Percentiles rank a stretch among this genome's conserved stretches.
Conservation (phyloP, 192 early-diverging fungal genomes). For the Backusella morwellensis region DNA sequence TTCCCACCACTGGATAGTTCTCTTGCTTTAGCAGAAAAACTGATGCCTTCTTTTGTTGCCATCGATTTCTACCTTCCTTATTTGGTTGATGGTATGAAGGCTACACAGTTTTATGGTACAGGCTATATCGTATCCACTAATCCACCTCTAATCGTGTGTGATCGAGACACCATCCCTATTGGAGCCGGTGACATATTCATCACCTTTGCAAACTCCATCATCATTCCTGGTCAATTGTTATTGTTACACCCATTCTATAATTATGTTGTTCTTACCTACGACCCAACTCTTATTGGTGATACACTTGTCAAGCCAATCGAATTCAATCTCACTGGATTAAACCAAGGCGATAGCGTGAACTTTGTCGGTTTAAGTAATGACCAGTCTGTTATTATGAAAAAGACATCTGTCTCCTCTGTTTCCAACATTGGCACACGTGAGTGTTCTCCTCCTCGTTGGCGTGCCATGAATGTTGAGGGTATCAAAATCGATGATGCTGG, state of each 20-base stretch:
- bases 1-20: slow-evolving; percentile 69
- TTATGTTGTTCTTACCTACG: slow-evolving; percentile 82
- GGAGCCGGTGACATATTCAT: slow-evolving; percentile 77
- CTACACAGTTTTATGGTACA: slow-evolving; percentile 64
- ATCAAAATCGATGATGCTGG: slow-evolving; percentile 68
- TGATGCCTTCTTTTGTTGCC: slow-evolving; percentile 82
- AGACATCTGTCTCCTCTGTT: slow-evolving; percentile 59
- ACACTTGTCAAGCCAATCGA: slow-evolving; percentile 67
- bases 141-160: slow-evolving; percentile 78
- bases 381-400: slow-evolving; percentile 55
- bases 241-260: slow-evolving; percentile 90
- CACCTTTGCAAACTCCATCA: slow-evolving; percentile 85
- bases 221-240: slow-evolving; percentile 79
- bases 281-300: slow-evolving; percentile 68
- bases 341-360: slow-evolving; percentile 61
- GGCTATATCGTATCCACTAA: slow-evolving; percentile 80
- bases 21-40: slow-evolving; percentile 63
- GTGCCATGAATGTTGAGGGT: slow-evolving; percentile 55
- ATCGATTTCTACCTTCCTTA: slow-evolving; percentile 83
- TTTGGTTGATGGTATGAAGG: slow-evolving; percentile 73
- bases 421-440: slow-evolving; percentile 66
- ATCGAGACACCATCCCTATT: slow-evolving; percentile 79
- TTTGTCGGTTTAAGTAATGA: slow-evolving; percentile 57
- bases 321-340: slow-evolving; percentile 55
- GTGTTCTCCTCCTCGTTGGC: slow-evolving; percentile 65